Evolutionary conservation across 2,329 filamentous ascomycete species (phyloP), one percentile per base, ranked within the genome.

Genomic region (Xylaria sp.): DNA sequence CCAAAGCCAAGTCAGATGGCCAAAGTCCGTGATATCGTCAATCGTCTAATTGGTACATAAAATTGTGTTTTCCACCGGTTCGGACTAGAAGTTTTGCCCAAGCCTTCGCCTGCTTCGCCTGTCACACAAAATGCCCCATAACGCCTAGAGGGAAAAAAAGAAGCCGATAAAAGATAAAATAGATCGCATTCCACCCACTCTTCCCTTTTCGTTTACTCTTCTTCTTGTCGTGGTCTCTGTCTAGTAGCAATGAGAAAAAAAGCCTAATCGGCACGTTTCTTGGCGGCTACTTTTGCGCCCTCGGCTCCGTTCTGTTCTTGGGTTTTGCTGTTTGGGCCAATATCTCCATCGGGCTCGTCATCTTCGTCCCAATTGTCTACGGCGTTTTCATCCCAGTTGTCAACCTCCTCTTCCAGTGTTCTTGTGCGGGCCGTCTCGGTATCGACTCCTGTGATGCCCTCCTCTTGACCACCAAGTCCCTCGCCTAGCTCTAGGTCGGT

Each of bases 351-450:
- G 0, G 76, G 76, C 19, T 75, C 77, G 27, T 85, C 84, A 7
- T 84, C 85, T n/a, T 86, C 85, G 32, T 86, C 86, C 70, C 70
- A 71, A 11, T 85, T 81, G 71, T 89, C 87, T 19, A 82, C 80
- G 2, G 84, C 86, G 70, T 97, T 96, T 82, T 97, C 94, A 76
- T 97, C 94, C 94, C 94, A 97, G 73, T 95, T 93, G 77, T 97
- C 94, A 7, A 97, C 87, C 81, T 97, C 93, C 67, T 95, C 88
- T 73, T 97, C 94, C 21, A 97, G 77, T 1, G 83, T 85, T 70
- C 78, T 75, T 3, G 70, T 79, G 62, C 74, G 75, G 55, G 72
- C 69, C 11, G 64, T 68, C n/a, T 67, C 74, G 4, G 69, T 71
- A 2, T 77, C 77, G 19, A 80, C 79, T 21, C 82, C 82, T 19